Conservation (phyloP, 768 basidiomycete species). For the Mycena alexandri region DNA sequence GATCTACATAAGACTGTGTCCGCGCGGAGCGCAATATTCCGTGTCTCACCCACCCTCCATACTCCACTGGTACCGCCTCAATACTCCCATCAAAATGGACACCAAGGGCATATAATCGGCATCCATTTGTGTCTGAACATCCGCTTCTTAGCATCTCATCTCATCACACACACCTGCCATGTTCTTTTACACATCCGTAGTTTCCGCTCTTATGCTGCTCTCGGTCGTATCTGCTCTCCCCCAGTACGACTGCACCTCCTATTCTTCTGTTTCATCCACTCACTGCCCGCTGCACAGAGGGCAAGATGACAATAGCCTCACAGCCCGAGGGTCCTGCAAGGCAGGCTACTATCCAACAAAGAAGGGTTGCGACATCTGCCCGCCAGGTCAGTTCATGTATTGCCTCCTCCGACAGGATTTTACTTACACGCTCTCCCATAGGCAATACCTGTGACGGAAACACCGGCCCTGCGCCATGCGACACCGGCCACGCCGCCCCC, state of each 20-base stretch:
- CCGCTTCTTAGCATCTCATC: too few relatives aligned
- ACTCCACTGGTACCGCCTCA: too few relatives aligned
- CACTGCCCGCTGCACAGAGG: too few relatives aligned
- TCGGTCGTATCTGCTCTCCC: not conserved
- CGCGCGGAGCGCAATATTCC: too few relatives aligned
- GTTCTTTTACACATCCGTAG: not conserved
- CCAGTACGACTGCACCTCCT: not conserved
- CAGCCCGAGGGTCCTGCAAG: not conserved
- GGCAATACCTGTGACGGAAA: slow-evolving; percentile 11
- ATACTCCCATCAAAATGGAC: too few relatives aligned
- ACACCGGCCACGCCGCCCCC: not conserved
- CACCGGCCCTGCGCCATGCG: slow-evolving; percentile 1
- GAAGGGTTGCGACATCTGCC: not conserved
- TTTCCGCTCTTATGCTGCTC: not conserved
- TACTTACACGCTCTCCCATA: not conserved
- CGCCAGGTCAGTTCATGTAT: not conserved
- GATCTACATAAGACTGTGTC: too few relatives aligned
- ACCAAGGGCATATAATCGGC: too few relatives aligned
- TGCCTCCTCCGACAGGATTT: not conserved
- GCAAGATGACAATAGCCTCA: not conserved
- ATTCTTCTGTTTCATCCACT: not conserved
- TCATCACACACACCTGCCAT: not conserved
- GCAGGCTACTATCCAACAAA: too few relatives aligned
- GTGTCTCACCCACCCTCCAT: too few relatives aligned
- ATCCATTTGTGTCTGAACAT: too few relatives aligned